Base-by-base conservation (phyloP, 176 grass and related monocot genomes). In the Oryza meridionalis region DNA sequence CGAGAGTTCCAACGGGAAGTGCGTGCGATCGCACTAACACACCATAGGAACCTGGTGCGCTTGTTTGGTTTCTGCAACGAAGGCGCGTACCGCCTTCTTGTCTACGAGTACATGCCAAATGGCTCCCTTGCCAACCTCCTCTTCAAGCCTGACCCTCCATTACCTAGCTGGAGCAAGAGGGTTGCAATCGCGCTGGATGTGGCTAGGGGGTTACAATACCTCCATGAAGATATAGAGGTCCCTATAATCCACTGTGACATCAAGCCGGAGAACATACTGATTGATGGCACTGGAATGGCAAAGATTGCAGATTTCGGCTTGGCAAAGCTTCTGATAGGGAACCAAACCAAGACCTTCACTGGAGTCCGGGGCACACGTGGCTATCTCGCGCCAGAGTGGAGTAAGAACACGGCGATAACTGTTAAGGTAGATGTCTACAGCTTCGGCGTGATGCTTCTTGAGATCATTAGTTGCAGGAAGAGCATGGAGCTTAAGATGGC, bases 241-340 rank as follows among this genome's bases (percentile, higher is more conserved):
- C 84, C 82, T 80, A 84, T 89, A 50, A 73, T 89, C 43, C 87
- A 92, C 55, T 92, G 90, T 50, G 87, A 92, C 32, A 89, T 92
- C 61, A 92, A 92, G 51, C 90, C 90, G 7, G 84, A 89, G 75
- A 89, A 92, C 45, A 89, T 89, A 84, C 73, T 92, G 40, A 81
- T 92, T 19, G 79, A 92, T 19, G 67, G 74, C 14, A 33, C 49
- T 8, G 84, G 70, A 10, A 69, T 64, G 64, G 90, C 85, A 32
- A 92, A 92, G 80, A 89, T 92, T 58, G 84, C 87, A 32, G 80
- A 89, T 69, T 92, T 92, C 77, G 80, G 84, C 44, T 64, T 89
- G 19, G 76, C 87, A 1, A 92, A 87, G 62, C 70, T 92, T 31
- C 69, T 92, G 6, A 84, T 82, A 40, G 78, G 87, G 43, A 71